Percentiles rank a stretch among this genome's conserved stretches.
These are phyloP conservation scores for Linum usitatissimum DNA, from an alignment of 345 rosid species.

Conservation along the genomic window DNA sequence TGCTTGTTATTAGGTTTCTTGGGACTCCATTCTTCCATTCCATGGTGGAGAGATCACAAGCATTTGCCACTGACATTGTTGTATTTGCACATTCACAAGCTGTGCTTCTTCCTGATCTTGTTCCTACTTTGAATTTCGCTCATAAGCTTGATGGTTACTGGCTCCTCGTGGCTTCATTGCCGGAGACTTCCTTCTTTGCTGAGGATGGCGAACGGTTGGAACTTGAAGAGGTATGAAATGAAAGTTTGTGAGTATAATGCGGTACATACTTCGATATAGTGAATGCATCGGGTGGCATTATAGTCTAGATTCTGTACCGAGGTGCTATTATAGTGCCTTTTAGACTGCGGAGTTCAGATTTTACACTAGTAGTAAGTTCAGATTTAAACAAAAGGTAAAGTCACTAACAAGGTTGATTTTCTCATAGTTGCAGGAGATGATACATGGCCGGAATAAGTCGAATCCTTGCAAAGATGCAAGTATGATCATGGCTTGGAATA, in stretches of 20 bases:
- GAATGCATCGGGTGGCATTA: no score
- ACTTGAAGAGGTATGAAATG: slow-evolving; percentile 48
- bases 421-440: slow-evolving; percentile 64
- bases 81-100: slow-evolving; percentile 46
- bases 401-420: slow-evolving; percentile 14
- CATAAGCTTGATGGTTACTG: slow-evolving; percentile 44
- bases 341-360: no score
- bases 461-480: slow-evolving; percentile 33
- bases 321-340: no score
- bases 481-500: slow-evolving; percentile 75
- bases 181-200: slow-evolving; percentile 34
- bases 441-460: slow-evolving; percentile 23
- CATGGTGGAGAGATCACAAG: slow-evolving; percentile 51
- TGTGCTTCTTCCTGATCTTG: slow-evolving; percentile 46
- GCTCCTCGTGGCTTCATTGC: slow-evolving; percentile 66
- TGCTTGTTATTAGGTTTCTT: slow-evolving; percentile 42
- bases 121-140: slow-evolving; percentile 46
- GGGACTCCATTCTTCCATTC: slow-evolving; percentile 86
- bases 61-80: slow-evolving; percentile 38
- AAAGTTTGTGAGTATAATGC: neutral
- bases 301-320: no score
- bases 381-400: slow-evolving; percentile 15
- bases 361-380: slow-evolving; percentile 5
- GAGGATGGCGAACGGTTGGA: slow-evolving; percentile 35
- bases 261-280: no score